Evolutionary conservation across 192 early-diverging fungal species (phyloP), one percentile per base, ranked within the genome.

Genomic region (Diversispora epigaea): DNA sequence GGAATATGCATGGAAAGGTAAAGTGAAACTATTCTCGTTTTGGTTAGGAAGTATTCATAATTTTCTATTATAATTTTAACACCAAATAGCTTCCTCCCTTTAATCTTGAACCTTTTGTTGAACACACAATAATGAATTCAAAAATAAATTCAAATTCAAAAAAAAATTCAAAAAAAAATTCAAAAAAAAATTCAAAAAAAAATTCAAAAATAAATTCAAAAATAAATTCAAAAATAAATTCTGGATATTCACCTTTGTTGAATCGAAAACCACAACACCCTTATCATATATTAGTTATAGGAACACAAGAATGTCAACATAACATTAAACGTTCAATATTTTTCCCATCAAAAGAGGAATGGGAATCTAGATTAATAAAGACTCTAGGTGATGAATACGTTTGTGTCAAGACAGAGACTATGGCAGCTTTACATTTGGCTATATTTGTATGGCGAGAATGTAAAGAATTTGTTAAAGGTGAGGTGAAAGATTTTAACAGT

Each of bases 291-390:
- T 68, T 87, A 3, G 86, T 76, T 7, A 83, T 87, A 46, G 84
- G 84, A n/a, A 87, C 86, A 0, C 86, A 87, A 67, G 86, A 87
- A 58, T 87, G 86, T 64, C 84, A 87, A 46, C 80, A 83, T 25
- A 84, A 85, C 55, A 87, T 87, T 21, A 67, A 78, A n/a, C 84
- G 84, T 58, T 78, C 86, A 0, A 71, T 87, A 7, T 70, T 87
- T 5, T 84, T 84, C 54, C 82, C 86, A 17, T 85, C 86, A 19
- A 87, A 87, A 75, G 76, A 68, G 4, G 72, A 71, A 40, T 87
- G 86, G 86, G 86, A 87, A 47, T 67, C 69, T 15, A 68, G 76
- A 9, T 68, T 87, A 0, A 73, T 77, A 58, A 57, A 71, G 4
- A 60, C 73, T 21, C 58, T 87, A 11, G 86, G 84, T 19, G 57